These are phyloP conservation scores for Ascoidea rubescens DNA, from an alignment of 805 yeast species.

Conservation along the genomic window DNA sequence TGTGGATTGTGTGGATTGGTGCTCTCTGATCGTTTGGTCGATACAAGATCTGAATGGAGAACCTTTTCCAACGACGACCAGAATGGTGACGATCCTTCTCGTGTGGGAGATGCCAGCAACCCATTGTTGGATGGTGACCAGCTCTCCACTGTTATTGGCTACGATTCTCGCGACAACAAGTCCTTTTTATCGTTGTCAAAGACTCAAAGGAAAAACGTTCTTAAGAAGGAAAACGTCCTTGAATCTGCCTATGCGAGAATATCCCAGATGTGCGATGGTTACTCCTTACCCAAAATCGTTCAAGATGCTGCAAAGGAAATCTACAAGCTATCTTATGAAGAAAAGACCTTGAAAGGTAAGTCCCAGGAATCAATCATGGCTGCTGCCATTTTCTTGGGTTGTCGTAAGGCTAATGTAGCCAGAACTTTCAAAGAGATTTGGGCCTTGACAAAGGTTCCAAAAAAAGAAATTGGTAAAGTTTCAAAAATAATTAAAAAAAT, in stretches of 20 bases:
- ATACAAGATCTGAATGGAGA: constrained; percentile 97
- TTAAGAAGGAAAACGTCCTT: constrained; percentile 75
- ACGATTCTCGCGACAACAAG: constrained; percentile 72
- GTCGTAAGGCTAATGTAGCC: constrained; percentile 86
- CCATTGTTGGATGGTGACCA: constrained; percentile 86
- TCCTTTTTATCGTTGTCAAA: constrained; percentile 82
- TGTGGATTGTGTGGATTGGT: constrained; percentile 96
- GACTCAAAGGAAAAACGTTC: constrained; percentile 81
- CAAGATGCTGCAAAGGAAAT: constrained; percentile 98
- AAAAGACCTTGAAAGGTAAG: constrained; percentile 73
- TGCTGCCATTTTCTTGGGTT: constrained; percentile 87
- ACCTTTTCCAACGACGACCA: constrained; percentile 96
- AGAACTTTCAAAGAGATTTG: constrained; percentile 93
- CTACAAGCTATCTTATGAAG: constrained; percentile 81
- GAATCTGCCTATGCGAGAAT: constrained; percentile 84
- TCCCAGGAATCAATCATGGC: constrained; percentile 93
- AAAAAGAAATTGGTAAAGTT: constrained; percentile 88
- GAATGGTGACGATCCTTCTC: constrained; percentile 95
- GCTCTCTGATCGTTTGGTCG: constrained; percentile 81
- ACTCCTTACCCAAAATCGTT: constrained; percentile 84
- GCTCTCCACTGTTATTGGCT: constrained; percentile 82
- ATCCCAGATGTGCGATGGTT: constrained; percentile 94
- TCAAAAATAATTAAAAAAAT: constrained; percentile 73
- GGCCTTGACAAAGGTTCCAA: constrained; percentile 86
- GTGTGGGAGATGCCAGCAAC: constrained; percentile 97